Base-by-base conservation (phyloP, 2,329 filamentous ascomycete genomes). In the Magnaporthales sp. region DNA sequence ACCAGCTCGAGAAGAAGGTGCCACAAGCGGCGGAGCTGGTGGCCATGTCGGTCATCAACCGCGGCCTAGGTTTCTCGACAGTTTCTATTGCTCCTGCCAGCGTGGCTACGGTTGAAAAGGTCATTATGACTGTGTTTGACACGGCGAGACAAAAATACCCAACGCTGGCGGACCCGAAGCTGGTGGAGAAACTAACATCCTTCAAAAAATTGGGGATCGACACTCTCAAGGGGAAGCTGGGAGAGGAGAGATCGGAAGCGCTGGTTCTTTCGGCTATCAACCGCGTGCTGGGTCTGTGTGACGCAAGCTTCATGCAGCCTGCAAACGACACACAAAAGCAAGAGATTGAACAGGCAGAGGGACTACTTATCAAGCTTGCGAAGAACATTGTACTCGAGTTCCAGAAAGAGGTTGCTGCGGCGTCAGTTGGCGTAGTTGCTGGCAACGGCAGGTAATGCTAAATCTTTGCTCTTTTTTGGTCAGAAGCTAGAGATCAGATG, bases 41-140 rank as follows among this genome's bases (percentile, higher is more conserved):
- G 27, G 80, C 83, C 68, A 82, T 84, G 78, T 83, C 81, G 7
- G 83, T 83, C 13, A 75, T 85, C 68, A 84, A 84, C 68, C 81
- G 82, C 29, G 81, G 79, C 61, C 73, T 84, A 10, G 81, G 81
- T 0, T 77, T 85, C 62, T 79, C 83, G 68, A 77, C 76, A 27
- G 75, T 77, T 63, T 73, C 69, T 68, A 69, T 72, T 58, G 80
- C 79, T 0, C 26, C 46, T 29, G 22, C 51, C n/a, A 80, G 79
- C 58, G 79, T 80, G 66, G 78, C 81, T 51, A 76, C 77, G 67
- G 77, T 84, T 72, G 83, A 84, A 68, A 73, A 75, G 31, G 80
- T 83, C 51, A 76, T 84, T 56, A 75, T 81, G 24, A 76, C 78
- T 4, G 80, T 82, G n/a, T 81, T 80, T 68, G 70, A 73, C 27